Conservation (phyloP, 192 early-diverging fungal genomes). For the Coemansia sp. region DNA sequence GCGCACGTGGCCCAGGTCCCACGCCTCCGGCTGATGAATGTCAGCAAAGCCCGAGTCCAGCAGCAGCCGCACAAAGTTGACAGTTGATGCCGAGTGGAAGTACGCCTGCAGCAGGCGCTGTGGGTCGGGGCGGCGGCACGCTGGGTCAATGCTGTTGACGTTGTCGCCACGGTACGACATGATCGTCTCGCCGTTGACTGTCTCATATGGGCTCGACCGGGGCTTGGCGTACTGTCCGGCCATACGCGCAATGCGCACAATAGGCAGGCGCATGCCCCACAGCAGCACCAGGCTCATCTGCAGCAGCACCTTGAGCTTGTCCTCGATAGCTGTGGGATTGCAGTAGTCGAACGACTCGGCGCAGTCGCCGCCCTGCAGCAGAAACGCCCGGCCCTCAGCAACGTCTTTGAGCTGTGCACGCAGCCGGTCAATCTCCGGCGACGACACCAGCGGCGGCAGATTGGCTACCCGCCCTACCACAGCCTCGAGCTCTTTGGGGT, state of each 20-base stretch:
- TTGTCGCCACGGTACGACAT: conserved; percentile 95
- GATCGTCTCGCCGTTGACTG: conserved; percentile 77
- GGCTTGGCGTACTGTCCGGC: conserved; percentile 99
- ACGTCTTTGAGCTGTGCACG: conserved; percentile 82
- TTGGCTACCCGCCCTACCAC: conserved; percentile 73
- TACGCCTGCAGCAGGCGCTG: conserved; percentile 90
- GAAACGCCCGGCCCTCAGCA: conserved; percentile 85
- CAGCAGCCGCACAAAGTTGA: conserved; percentile 92
- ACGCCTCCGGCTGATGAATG: conserved; percentile 83
- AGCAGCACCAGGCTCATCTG: conserved; percentile 96
- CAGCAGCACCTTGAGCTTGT: conserved; percentile 93
- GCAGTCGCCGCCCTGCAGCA: conserved; percentile 98
- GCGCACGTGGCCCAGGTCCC: conserved; percentile 88
- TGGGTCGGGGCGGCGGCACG: conserved; percentile 86
- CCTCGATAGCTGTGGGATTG: conserved; percentile 83
- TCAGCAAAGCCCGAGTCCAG: conserved; percentile 84
- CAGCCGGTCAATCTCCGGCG: conserved; percentile 81
- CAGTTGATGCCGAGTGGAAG: conserved; percentile 94
- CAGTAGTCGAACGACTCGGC: conserved; percentile 99
- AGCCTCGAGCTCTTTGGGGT: conserved; percentile 62
- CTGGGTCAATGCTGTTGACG: conserved; percentile 90
- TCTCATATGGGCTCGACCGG: conserved; percentile 86
- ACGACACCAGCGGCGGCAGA: conserved; percentile 88
- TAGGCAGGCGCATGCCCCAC: conserved; percentile 89
- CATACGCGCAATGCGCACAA: conserved; percentile 97